These are phyloP conservation scores for Hanseniaspora vineae DNA, from an alignment of 805 yeast species.

Conservation along the genomic window DNA sequence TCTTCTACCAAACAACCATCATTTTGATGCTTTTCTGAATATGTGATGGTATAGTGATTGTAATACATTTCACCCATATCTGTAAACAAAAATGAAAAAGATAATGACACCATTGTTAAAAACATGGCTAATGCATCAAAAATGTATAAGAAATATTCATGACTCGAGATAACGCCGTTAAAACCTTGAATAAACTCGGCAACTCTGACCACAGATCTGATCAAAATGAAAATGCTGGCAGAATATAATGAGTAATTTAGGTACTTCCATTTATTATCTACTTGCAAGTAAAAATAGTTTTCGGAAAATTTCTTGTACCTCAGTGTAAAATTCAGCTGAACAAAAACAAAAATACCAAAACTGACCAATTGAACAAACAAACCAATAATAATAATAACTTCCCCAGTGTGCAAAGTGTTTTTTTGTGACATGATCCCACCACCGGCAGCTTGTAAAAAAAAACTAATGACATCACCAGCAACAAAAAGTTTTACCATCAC, in stretches of 20 bases:
- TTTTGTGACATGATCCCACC: slow-evolving; percentile 19
- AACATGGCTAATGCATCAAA: slow-evolving; percentile 15
- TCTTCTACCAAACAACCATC: not conserved
- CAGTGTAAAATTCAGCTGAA: slow-evolving; percentile 8
- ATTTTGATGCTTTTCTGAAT: not conserved
- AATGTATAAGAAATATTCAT: slow-evolving; percentile 18
- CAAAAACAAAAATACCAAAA: slow-evolving; percentile 19
- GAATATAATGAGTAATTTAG: slow-evolving; percentile 8
- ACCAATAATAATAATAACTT: slow-evolving; percentile 18
- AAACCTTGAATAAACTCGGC: slow-evolving; percentile 22
- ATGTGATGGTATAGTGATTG: not conserved
- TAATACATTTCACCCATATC: not conserved
- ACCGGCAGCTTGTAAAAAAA: slow-evolving; percentile 22
- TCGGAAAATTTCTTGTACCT: slow-evolving; percentile 2
- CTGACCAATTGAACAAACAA: slow-evolving; percentile 21
- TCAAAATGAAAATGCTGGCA: slow-evolving; percentile 13
- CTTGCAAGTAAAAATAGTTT: not conserved
- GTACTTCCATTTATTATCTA: slow-evolving; percentile 7
- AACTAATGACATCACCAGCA: slow-evolving; percentile 20
- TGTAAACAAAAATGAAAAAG: not conserved
- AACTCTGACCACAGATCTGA: slow-evolving; percentile 23
- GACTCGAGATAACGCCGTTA: slow-evolving; percentile 16
- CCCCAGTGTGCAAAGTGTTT: slow-evolving; percentile 9
- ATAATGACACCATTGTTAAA: not conserved
- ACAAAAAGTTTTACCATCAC: slow-evolving; percentile 20